Conservation (phyloP, 2,329 filamentous ascomycete genomes). For the Aspergillus jensenii region DNA sequence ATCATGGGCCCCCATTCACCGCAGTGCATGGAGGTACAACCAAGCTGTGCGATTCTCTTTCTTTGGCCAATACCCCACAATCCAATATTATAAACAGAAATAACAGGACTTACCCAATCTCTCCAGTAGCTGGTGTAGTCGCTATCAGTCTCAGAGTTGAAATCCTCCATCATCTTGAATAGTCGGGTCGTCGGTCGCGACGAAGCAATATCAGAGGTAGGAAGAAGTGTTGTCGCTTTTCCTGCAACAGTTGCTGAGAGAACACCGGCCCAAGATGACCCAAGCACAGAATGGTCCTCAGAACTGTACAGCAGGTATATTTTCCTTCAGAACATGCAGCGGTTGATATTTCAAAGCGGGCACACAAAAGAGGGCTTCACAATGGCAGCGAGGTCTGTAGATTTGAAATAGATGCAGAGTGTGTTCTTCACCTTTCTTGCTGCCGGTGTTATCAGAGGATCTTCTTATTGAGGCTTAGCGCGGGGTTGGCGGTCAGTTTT, state of each 20-base stretch:
- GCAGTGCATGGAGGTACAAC: neutral
- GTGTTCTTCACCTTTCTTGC: slow-evolving; percentile 21
- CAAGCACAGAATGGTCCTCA: slow-evolving; percentile 21
- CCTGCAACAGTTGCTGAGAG: slow-evolving; percentile 25
- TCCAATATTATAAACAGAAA: slow-evolving; percentile 10
- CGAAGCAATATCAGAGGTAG: slow-evolving; percentile 10
- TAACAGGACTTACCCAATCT: slow-evolving; percentile 78
- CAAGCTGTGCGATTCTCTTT: slow-evolving; percentile 3
- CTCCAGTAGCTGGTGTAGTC: slow-evolving; percentile 99
- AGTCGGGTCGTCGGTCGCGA: neutral
- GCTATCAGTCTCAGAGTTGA: slow-evolving; percentile 95
- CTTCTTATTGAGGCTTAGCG: slow-evolving; percentile 24
- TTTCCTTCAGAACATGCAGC: slow-evolving; percentile 19
- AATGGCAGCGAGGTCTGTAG: slow-evolving; percentile 1
- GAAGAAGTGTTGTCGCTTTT: slow-evolving; percentile 19
- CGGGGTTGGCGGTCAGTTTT: slow-evolving; percentile 27
- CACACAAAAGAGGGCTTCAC: neutral
- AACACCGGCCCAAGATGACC: slow-evolving; percentile 18
- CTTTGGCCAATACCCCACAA: slow-evolving; percentile 7
- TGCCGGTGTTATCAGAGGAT: slow-evolving; percentile 25
- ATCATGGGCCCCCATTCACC: neutral
- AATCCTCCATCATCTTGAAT: slow-evolving; percentile 77
- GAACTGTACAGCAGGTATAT: slow-evolving; percentile 23
- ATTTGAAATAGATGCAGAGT: slow-evolving; percentile 14
- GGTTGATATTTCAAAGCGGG: neutral